Base-by-base conservation (phyloP, 257 asterid genomes). In the Lycium ferocissimum region DNA sequence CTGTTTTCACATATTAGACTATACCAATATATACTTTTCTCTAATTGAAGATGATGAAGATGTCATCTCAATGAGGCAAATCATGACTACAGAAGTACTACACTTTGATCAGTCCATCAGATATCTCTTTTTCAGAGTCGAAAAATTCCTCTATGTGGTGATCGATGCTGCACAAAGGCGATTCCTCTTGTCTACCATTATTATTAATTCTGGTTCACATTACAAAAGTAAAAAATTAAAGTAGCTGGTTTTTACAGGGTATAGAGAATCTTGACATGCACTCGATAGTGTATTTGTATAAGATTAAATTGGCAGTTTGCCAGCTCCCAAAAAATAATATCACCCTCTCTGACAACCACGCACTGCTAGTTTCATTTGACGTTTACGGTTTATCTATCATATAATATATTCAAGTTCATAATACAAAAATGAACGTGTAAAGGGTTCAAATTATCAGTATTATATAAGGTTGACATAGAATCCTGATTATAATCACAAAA, bases 101-200 rank as follows among this genome's bases (percentile, higher is more conserved):
- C 47, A 61, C 75, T 61, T 59, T 81, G 84, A 47, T 49, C 62
- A 62, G 79, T 54, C 26, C 65, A 82, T 82, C 62, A 17, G 7
- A 43, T 14, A 82, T 82, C 62, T 43, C 79, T 49, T 82, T 65
- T 82, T 65, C 82, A 78, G 65, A 53, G 82, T 53, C 47, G 47
- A 78, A 53, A 54, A 78, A 15, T 14, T 53, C 22, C 17, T 53
- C 15, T 26, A 51, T 14, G 82, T 78, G 45, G 15, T 53, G 63
- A 70, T 67, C 49, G 49, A 22, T 75, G 43, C 58, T 75, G 79
- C 65, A 53, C 65, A 78, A 82, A 82, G 85, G 33, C 40, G 85
- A 82, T 65, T 82, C 85, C 65, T 49, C 63, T 51, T 63, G 78
- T 66, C 85, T 17, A 82, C 65, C 82, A 51, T 78, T 78, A 53